These are phyloP conservation scores for Diaporthe aspalathi DNA, from an alignment of 2,329 filamentous ascomycete genomes.

Conservation along the genomic window DNA sequence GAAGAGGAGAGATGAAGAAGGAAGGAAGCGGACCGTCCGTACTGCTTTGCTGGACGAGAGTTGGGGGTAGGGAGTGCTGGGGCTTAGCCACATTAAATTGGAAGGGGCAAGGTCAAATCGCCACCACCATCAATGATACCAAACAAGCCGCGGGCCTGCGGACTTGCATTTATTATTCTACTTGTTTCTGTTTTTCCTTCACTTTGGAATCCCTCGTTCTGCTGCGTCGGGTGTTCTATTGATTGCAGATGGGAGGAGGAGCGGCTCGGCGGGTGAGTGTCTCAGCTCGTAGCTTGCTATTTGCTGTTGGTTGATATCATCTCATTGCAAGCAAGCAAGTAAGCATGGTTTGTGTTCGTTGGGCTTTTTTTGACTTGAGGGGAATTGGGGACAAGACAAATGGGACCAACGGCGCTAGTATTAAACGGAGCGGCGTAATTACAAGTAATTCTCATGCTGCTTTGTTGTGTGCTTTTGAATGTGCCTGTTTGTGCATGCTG, in stretches of 20 bases:
- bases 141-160: slow-evolving; percentile 20
- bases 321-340: neutral
- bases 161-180: slow-evolving; percentile 25
- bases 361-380: neutral
- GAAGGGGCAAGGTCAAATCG: slow-evolving; percentile 4
- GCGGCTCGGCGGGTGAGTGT: neutral
- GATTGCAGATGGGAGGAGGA: neutral
- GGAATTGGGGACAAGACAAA: slow-evolving; percentile 9
- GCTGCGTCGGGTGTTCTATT: neutral
- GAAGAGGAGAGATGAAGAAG: neutral
- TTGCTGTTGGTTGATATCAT: slow-evolving; percentile 23
- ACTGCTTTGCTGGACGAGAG: neutral
- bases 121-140: slow-evolving; percentile 26
- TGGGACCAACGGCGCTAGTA: slow-evolving; percentile 29
- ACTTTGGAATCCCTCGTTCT: neutral
- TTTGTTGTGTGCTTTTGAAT: too few species aligned
- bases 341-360: slow-evolving; percentile 9
- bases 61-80: too few species aligned
- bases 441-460: too few species aligned
- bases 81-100: neutral
- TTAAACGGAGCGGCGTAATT: slow-evolving; percentile 26
- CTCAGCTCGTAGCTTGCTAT: too few species aligned
- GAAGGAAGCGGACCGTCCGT: too few species aligned
- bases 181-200: slow-evolving; percentile 3
- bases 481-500: neutral